Conservation (phyloP, 192 early-diverging fungal genomes). For the Podila clonocystis region DNA sequence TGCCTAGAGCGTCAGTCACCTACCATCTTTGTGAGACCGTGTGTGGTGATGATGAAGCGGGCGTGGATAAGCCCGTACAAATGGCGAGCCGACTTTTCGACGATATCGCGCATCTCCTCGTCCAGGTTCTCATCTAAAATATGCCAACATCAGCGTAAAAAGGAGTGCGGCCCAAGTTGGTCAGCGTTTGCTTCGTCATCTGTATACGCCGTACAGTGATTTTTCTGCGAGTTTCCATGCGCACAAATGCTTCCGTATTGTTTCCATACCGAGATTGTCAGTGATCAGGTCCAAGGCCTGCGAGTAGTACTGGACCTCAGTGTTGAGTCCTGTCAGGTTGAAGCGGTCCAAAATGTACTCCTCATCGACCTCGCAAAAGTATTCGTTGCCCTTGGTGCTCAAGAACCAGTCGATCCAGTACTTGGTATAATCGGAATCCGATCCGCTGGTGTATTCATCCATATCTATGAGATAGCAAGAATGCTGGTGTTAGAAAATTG, state of each 20-base stretch:
- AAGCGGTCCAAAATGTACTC: constrained; percentile 97
- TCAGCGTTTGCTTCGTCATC: neutral
- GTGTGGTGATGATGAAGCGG: constrained; percentile 91
- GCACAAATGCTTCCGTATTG: too few species aligned
- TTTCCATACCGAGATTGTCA: constrained; percentile 74
- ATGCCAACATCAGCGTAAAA: neutral
- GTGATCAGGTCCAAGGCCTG: constrained; percentile 94
- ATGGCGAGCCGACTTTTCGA: constrained; percentile 90
- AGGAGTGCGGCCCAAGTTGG: neutral
- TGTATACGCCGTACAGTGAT: neutral
- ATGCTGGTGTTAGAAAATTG: too few species aligned
- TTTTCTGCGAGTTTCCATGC: too few species aligned
- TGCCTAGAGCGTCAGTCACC: neutral
- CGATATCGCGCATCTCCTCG: constrained; percentile 77
- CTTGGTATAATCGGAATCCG: constrained; percentile 71
- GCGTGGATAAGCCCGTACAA: constrained; percentile 99
- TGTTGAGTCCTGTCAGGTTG: constrained; percentile 93
- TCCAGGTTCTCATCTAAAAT: constrained; percentile 72
- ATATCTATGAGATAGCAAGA: constrained; percentile 17
- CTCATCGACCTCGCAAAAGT: constrained; percentile 98
- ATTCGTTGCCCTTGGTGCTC: constrained; percentile 92
- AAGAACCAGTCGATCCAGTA: constrained; percentile 98
- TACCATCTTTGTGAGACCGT: constrained; percentile 95
- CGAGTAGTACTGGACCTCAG: constrained; percentile 91
- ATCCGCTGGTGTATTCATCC: constrained; percentile 68